A percentile compares a stretch with the other conserved stretches of the same genome.
phyloP scores from a whole-genome alignment of 495 filamentous ascomycete genomes.

The Annulohypoxylon bovei region DNA sequence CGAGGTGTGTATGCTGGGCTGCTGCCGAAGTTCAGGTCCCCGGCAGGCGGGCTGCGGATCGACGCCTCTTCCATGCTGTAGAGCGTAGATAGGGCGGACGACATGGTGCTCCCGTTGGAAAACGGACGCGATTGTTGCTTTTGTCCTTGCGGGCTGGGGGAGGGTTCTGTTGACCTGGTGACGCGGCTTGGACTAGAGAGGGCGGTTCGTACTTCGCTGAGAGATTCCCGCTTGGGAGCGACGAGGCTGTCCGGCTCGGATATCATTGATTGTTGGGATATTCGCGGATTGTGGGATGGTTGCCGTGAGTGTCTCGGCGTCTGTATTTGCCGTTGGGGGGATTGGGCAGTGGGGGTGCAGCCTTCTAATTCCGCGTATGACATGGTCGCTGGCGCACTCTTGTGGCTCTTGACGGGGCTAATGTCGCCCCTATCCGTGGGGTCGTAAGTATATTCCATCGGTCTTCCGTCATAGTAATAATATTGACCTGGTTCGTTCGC shows the following conservation, averaged over 20 bases:
- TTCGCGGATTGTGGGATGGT: constrained; percentile 39
- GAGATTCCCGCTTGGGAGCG: constrained; percentile 14
- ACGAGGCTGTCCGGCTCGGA: constrained; percentile 50
- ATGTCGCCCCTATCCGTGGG: constrained; percentile 19
- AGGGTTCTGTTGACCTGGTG: constrained; percentile 19
- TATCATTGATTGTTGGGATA: constrained; percentile 48
- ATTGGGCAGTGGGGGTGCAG: neutral
- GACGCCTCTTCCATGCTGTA: constrained; percentile 56
- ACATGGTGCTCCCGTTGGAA: constrained; percentile 50
- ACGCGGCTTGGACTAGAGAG: constrained; percentile 40
- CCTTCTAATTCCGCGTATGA: constrained; percentile 34
- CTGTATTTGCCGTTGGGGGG: constrained; percentile 18
- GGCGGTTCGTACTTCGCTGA: constrained; percentile 39
- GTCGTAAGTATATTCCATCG: neutral
- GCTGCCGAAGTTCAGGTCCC: constrained; percentile 1
- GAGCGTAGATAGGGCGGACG: constrained; percentile 55
- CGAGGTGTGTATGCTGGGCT: neutral
- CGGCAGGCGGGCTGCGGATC: constrained; percentile 26
- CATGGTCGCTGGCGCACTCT: constrained; percentile 44
- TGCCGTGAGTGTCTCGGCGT: constrained; percentile 36
- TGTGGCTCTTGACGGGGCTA: constrained; percentile 44
- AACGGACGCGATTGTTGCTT: constrained; percentile 16
- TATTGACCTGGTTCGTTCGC: too few species aligned
- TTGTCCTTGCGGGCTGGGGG: constrained; percentile 24
- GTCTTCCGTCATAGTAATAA: neutral